Percentiles rank a stretch among this genome's conserved stretches.
phyloP scores from a whole-genome alignment of 2,329 filamentous ascomycete species.

The Penicillium verrucosum region DNA sequence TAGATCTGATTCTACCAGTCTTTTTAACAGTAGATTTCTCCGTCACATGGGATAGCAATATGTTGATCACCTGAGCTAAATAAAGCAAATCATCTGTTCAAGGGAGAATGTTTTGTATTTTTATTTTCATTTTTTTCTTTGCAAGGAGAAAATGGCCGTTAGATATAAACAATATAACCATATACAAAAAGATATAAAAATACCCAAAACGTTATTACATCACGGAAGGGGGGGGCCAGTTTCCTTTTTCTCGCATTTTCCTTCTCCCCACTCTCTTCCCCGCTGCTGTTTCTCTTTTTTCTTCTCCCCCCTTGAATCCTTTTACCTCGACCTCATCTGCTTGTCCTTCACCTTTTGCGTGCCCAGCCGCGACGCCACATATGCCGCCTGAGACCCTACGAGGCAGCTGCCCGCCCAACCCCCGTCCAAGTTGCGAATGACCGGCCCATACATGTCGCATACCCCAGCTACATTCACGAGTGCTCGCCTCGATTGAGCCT shows the following conservation, averaged over 20 bases:
- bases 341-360: conserved; percentile 10
- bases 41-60: neutral
- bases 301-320: neutral
- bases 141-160: neutral
- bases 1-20: neutral
- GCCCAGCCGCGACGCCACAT: conserved; percentile 20
- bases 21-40: neutral
- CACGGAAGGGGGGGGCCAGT: conserved; percentile 9
- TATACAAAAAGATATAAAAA: neutral
- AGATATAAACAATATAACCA: neutral
- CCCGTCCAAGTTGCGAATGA: conserved; percentile 27
- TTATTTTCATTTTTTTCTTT: neutral
- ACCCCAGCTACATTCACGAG: conserved; percentile 3
- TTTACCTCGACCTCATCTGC: neutral
- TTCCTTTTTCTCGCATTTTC: conserved; percentile 11
- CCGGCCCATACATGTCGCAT: conserved; percentile 22
- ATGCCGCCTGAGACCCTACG: conserved; percentile 34
- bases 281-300: conserved; percentile 10
- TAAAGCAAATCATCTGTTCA: neutral
- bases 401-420: conserved; percentile 34
- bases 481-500: conserved; percentile 23
- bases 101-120: neutral
- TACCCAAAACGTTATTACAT: conserved; percentile 12
- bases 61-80: neutral
- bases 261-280: conserved; percentile 15